Evolutionary conservation across 371 early-diverging fungal genomes (phyloP).

Genomic region (Gilbertella persicaria): DNA sequence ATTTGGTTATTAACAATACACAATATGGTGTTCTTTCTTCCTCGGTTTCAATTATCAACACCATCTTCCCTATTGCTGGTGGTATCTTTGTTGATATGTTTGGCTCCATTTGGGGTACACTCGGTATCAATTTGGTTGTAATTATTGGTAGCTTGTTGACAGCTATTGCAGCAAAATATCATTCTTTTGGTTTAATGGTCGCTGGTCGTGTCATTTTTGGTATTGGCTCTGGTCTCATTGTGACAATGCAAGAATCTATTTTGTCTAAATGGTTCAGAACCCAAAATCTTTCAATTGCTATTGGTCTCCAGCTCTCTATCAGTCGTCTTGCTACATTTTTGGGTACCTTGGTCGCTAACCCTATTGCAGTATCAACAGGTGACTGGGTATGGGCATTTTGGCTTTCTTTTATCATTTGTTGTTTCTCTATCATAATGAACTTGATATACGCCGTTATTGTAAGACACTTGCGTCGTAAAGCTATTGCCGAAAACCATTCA

Average conservation of each 20-base stretch:
- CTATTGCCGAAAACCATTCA: background rate
- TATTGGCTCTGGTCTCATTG: constrained; percentile 67
- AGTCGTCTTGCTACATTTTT: constrained; percentile 57
- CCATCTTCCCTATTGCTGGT: constrained; percentile 65
- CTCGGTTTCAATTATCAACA: constrained; percentile 69
- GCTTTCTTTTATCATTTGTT: constrained; percentile 36
- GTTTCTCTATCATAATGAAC: constrained; percentile 62
- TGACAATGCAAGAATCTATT: constrained; percentile 74
- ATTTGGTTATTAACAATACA: constrained; percentile 56
- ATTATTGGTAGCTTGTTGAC: constrained; percentile 61
- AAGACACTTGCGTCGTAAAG: constrained; percentile 20
- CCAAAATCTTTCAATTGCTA: constrained; percentile 57
- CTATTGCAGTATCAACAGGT: constrained; percentile 32
- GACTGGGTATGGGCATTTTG: constrained; percentile 47
- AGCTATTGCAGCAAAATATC: constrained; percentile 56
- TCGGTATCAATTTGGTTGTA: constrained; percentile 59
- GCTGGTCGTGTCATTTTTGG: constrained; percentile 67
- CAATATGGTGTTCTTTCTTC: constrained; percentile 75
- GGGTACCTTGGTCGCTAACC: constrained; percentile 35
- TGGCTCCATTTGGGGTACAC: constrained; percentile 63
- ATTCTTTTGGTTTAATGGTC: constrained; percentile 59
- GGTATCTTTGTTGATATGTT: constrained; percentile 70
- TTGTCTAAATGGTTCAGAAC: constrained; percentile 74
- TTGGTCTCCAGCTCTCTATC: constrained; percentile 66
- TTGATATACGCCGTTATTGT: constrained; percentile 47